Evolutionary conservation across 768 basidiomycete genomes (phyloP).

Genomic region (Mycena rosella): DNA sequence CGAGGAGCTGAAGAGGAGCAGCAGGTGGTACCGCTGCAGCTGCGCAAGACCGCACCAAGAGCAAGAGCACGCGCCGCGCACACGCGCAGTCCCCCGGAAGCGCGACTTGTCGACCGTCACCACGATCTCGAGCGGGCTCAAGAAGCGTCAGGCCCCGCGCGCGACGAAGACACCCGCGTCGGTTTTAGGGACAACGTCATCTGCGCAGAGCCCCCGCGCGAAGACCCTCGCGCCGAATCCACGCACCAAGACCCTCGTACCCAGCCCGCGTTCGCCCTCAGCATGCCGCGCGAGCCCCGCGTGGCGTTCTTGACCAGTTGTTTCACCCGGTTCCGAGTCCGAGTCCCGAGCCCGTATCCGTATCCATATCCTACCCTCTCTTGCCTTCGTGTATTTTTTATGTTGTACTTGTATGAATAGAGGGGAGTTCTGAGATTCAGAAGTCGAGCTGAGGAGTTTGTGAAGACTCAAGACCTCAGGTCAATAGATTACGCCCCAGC

Average conservation of each 20-base stretch:
- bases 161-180: neutral
- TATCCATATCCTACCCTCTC: neutral
- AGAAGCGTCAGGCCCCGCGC: slow-evolving; percentile 25
- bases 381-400: slow-evolving; percentile 5
- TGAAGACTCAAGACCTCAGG: too few species aligned
- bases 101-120: slow-evolving; percentile 30
- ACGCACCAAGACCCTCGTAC: neutral
- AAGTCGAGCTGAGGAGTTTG: too few species aligned
- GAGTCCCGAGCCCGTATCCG: neutral
- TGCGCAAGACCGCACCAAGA: neutral
- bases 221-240: neutral
- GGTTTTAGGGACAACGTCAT: neutral
- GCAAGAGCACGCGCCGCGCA: neutral
- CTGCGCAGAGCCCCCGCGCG: neutral
- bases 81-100: neutral
- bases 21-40: neutral
- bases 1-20: neutral
- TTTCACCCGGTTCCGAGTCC: neutral
- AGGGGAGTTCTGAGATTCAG: too few species aligned
- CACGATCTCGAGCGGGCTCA: slow-evolving; percentile 34
- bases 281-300: too few species aligned
- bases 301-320: neutral
- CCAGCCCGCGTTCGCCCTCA: neutral
- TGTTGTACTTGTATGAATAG: slow-evolving; percentile 7
- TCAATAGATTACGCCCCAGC: too few species aligned